Evolutionary conservation across 164 flowering plant species (phyloP).

Genomic region (Sedum album): DNA sequence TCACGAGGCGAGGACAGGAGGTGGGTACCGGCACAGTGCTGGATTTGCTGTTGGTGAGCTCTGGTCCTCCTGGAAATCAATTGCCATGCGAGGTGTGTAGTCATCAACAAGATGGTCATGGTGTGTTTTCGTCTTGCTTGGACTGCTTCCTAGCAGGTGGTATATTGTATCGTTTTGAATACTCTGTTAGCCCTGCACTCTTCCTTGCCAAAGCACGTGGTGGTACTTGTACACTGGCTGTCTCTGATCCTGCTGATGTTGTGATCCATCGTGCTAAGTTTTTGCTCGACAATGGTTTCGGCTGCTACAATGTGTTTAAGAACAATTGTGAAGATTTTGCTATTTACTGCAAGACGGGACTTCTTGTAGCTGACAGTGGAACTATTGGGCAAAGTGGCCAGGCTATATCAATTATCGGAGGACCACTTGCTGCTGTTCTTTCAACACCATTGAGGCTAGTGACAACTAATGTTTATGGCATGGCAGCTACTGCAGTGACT

Average conservation of each 20-base stretch:
- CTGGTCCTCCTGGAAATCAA: conserved; percentile 34
- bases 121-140: conserved; percentile 56
- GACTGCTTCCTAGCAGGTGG: conserved; percentile 74
- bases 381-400: conserved; percentile 72
- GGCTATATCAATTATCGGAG: conserved; percentile 59
- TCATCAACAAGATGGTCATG: conserved; percentile 33
- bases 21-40: conserved; percentile 68
- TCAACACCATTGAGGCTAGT: conserved; percentile 59
- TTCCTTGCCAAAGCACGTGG: conserved; percentile 74
- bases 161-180: conserved; percentile 56
- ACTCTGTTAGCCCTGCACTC: conserved; percentile 48
- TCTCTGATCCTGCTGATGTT: conserved; percentile 37
- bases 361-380: conserved; percentile 44
- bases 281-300: conserved; percentile 61
- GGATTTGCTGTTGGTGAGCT: conserved; percentile 46
- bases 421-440: conserved; percentile 63
- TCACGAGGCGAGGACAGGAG: conserved; percentile 79
- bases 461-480: conserved; percentile 58
- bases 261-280: conserved; percentile 63
- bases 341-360: conserved; percentile 70
- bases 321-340: conserved; percentile 78
- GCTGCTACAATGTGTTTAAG: conserved; percentile 63
- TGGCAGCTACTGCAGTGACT: conserved; percentile 57
- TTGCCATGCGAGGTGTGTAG: conserved; percentile 40
- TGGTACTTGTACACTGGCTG: conserved; percentile 75